phyloP scores from a whole-genome alignment of 495 filamentous ascomycete genomes.

The Talaromyces liani region DNA sequence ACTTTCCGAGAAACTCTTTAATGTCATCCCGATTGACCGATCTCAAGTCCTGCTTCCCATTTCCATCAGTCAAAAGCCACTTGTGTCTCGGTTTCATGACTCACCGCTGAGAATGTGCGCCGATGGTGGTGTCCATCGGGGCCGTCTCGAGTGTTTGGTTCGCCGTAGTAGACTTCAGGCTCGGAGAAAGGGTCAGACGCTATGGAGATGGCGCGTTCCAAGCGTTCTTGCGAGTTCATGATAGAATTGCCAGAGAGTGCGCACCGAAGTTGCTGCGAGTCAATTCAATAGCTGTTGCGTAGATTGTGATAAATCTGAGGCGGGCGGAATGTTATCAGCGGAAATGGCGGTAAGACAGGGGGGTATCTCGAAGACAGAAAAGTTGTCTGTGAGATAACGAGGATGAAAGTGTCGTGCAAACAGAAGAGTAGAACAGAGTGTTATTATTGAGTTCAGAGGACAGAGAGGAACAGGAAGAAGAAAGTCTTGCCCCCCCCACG shows the following conservation, averaged over 20 bases:
- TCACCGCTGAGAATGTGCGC: slow-evolving; percentile 43
- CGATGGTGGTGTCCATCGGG: slow-evolving; percentile 21
- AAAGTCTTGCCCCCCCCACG: not conserved
- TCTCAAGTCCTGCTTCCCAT: slow-evolving; percentile 26
- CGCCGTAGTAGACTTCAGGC: slow-evolving; percentile 45
- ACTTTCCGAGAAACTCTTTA: slow-evolving; percentile 25
- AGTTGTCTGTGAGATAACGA: not conserved
- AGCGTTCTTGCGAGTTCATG: slow-evolving; percentile 27
- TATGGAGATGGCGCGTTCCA: slow-evolving; percentile 23
- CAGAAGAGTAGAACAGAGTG: not conserved
- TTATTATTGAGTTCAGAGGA: not conserved
- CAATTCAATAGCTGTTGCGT: not conserved
- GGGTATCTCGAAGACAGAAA: not conserved
- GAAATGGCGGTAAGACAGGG: not conserved
- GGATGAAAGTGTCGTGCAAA: not conserved
- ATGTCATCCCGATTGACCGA: slow-evolving; percentile 30
- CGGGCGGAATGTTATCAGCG: not conserved
- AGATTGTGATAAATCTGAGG: not conserved
- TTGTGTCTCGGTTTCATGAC: slow-evolving; percentile 8
- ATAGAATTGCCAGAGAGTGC: slow-evolving; percentile 8
- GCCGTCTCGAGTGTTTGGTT: slow-evolving; percentile 7
- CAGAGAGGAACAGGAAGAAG: not conserved
- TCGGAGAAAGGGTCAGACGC: slow-evolving; percentile 35
- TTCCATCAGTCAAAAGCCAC: not conserved
- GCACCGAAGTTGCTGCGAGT: not conserved